A percentile compares a stretch with the other conserved stretches of the same genome.
Evolutionary conservation across 2,329 filamentous ascomycete species (phyloP).

Genomic region (Coniochaeta sp.): DNA sequence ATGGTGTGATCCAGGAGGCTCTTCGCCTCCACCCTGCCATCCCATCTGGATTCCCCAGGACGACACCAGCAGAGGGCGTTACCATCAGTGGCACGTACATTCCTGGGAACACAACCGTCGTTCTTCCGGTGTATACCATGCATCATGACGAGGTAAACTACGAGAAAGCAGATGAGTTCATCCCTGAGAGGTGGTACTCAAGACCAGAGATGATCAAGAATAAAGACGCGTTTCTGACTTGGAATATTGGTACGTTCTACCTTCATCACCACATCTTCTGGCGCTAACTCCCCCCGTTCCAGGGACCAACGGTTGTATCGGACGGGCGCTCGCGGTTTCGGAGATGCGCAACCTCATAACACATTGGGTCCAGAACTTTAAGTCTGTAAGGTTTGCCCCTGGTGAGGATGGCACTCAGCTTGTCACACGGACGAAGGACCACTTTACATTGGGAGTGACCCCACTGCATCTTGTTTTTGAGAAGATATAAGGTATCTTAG

Average conservation of each 20-base stretch:
- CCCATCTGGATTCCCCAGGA: conserved; percentile 1
- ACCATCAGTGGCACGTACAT: background rate
- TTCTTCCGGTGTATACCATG: conserved; percentile 2
- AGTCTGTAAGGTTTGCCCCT: background rate
- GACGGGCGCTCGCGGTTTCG: conserved; percentile 1
- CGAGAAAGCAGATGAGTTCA: background rate
- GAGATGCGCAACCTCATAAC: conserved; percentile 4
- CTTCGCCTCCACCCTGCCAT: conserved; percentile 5
- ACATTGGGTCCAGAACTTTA: conserved; percentile 4
- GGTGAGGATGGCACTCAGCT: background rate
- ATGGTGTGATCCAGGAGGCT: conserved; percentile 6
- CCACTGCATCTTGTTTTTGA: conserved; percentile 1
- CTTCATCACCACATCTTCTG: no score
- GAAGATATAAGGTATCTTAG: background rate
- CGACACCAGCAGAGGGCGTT: conserved; percentile 4
- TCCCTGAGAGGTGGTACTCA: conserved; percentile 5
- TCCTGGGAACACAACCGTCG: background rate
- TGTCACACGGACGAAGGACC: background rate
- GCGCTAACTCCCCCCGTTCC: no score
- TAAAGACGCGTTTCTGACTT: background rate
- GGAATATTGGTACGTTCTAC: background rate
- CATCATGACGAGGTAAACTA: background rate
- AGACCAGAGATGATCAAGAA: conserved; percentile 4
- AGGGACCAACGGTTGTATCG: conserved; percentile 5
- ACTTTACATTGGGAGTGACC: conserved; percentile 3